phyloP scores from a whole-genome alignment of 129 eudicot species.

The Kitagawia praeruptora region DNA sequence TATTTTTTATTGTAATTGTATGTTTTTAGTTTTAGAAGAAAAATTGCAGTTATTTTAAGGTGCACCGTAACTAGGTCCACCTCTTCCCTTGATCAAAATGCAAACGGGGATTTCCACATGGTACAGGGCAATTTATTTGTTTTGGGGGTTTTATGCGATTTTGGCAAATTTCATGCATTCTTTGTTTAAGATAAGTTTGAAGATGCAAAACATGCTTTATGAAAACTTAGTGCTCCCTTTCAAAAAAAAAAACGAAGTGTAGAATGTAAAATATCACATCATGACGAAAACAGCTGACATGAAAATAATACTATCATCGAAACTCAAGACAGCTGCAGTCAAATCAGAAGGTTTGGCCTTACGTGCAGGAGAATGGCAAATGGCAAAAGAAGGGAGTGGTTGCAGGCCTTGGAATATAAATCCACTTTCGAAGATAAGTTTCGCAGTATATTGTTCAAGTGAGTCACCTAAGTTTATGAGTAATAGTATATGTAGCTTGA shows the following conservation, averaged over 20 bases:
- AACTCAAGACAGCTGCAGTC: background rate
- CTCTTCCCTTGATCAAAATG: background rate
- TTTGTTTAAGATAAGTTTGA: too few relatives aligned
- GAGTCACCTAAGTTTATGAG: background rate
- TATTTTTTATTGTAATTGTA: too few relatives aligned
- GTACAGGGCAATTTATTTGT: background rate
- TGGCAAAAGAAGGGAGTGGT: conserved; percentile 36
- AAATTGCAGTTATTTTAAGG: too few relatives aligned
- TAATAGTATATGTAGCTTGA: background rate
- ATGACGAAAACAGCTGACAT: background rate
- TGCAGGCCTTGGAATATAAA: conserved; percentile 52
- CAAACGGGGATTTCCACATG: background rate
- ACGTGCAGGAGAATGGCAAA: conserved; percentile 35
- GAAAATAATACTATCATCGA: background rate
- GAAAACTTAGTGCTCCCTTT: background rate
- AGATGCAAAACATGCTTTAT: background rate
- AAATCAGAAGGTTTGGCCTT: background rate
- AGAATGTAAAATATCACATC: conserved; percentile 3
- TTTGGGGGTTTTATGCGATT: background rate
- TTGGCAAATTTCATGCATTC: background rate
- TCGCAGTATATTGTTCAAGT: background rate
- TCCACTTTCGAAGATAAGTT: background rate
- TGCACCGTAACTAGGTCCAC: too few relatives aligned
- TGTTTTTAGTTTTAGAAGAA: too few relatives aligned
- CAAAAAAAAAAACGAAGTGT: background rate